Conservation (phyloP, 73 alveolate genomes). For the Paramecium sexaurelia region DNA sequence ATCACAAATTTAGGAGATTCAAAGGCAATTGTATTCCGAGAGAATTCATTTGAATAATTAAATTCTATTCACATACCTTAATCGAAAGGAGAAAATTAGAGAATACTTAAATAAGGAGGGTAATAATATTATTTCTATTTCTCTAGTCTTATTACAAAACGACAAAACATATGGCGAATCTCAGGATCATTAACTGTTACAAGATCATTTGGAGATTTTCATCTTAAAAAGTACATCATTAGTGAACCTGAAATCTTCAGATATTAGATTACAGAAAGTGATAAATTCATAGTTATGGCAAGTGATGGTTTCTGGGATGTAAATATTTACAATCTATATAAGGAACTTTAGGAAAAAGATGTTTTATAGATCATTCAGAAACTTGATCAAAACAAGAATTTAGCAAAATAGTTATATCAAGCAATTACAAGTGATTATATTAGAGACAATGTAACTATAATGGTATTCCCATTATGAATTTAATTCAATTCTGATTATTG, state of each 20-base stretch:
- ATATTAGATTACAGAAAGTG: neutral
- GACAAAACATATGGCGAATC: neutral
- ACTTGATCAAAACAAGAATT: neutral
- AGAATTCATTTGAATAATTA: neutral
- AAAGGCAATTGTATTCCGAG: slow-evolving; percentile 15
- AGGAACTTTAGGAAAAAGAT: slow-evolving; percentile 55
- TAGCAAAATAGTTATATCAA: slow-evolving; percentile 36
- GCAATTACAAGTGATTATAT: slow-evolving; percentile 32
- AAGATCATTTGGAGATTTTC: slow-evolving; percentile 46
- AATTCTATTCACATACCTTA: neutral
- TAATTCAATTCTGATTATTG: neutral
- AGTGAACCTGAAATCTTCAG: slow-evolving; percentile 8
- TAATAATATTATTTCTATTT: neutral
- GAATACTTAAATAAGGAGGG: slow-evolving; percentile 42
- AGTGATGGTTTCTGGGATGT: slow-evolving; percentile 57
- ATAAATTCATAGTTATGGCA: slow-evolving; percentile 27
- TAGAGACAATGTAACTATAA: slow-evolving; percentile 38
- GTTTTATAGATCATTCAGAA: neutral
- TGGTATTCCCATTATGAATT: slow-evolving; percentile 44
- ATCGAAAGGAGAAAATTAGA: neutral
- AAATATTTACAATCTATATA: neutral
- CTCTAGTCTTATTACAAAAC: neutral
- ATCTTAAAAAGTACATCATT: slow-evolving; percentile 7
- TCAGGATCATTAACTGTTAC: slow-evolving; percentile 9
- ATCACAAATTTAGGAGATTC: slow-evolving; percentile 46